Conservation (phyloP, 352 stramenopile genomes). For the Phytophthora pini region DNA sequence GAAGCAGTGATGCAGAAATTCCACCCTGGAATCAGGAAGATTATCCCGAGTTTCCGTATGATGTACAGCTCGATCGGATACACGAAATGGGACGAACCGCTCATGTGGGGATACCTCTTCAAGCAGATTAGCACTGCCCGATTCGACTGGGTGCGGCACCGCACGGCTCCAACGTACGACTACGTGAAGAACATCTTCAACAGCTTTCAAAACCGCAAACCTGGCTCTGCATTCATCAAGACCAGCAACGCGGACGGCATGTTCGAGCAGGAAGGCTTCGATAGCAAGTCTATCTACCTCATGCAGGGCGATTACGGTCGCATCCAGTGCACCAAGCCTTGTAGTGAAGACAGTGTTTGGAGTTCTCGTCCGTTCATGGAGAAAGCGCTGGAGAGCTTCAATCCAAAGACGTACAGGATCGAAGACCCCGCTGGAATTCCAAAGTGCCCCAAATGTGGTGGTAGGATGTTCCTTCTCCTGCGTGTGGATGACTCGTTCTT, state of each 20-base stretch:
- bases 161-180: constrained; percentile 60
- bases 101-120: constrained; percentile 74
- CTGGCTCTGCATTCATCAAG: constrained; percentile 61
- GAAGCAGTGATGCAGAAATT: constrained; percentile 67
- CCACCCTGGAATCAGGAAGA: constrained; percentile 52
- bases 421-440: constrained; percentile 57
- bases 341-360: constrained; percentile 56
- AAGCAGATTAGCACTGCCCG: constrained; percentile 68
- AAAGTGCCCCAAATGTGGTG: constrained; percentile 56
- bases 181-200: constrained; percentile 57
- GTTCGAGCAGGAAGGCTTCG: constrained; percentile 78
- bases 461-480: constrained; percentile 58
- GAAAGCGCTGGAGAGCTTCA: constrained; percentile 54
- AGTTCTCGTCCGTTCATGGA: constrained; percentile 62
- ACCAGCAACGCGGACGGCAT: constrained; percentile 78
- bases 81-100: constrained; percentile 41
- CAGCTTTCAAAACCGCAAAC: constrained; percentile 33
- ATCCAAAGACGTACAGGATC: constrained; percentile 61
- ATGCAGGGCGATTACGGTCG: constrained; percentile 72
- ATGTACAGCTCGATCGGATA: constrained; percentile 72
- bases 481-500: constrained; percentile 60
- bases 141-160: constrained; percentile 55
- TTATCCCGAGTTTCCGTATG: constrained; percentile 57
- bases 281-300: constrained; percentile 55
- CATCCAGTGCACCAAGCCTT: constrained; percentile 61